Percentiles rank a stretch among this genome's conserved stretches.
Evolutionary conservation across 2,329 filamentous ascomycete species (phyloP).

Genomic region (Stagonosporopsis tanaceti): DNA sequence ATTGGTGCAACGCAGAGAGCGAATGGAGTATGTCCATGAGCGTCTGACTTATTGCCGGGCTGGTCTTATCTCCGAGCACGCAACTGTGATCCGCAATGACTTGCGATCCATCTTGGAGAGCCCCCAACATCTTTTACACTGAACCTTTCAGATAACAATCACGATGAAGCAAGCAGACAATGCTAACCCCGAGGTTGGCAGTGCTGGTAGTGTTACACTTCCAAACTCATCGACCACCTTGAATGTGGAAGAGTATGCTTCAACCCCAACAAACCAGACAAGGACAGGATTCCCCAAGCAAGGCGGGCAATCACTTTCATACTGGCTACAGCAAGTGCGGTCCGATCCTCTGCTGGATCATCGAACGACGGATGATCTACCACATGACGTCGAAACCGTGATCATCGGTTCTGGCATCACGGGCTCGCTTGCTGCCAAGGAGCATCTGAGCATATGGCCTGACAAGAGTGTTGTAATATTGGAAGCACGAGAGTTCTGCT

Average conservation of each 20-base stretch:
- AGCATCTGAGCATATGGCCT: constrained; percentile 33
- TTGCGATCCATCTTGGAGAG: not conserved
- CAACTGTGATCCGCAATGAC: constrained; percentile 6
- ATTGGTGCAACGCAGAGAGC: not conserved
- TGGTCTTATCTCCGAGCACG: constrained; percentile 11
- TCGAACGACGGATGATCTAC: constrained; percentile 41
- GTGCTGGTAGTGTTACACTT: constrained; percentile 17
- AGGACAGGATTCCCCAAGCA: constrained; percentile 36
- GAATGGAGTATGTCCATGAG: not conserved
- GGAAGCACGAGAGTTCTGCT: constrained; percentile 43
- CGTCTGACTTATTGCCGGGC: not conserved
- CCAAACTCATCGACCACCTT: constrained; percentile 21
- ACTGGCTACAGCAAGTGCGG: constrained; percentile 41
- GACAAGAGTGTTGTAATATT: constrained; percentile 29
- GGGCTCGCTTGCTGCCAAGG: constrained; percentile 31
- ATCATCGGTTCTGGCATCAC: constrained; percentile 47
- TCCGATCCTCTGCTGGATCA: constrained; percentile 36
- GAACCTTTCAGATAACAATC: too few species aligned
- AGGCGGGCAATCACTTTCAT: constrained; percentile 36
- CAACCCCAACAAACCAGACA: constrained; percentile 9
- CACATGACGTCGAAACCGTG: constrained; percentile 41
- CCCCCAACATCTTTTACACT: not conserved
- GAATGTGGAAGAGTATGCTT: constrained; percentile 32
- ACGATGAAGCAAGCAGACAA: constrained; percentile 22
- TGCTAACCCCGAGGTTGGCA: constrained; percentile 8